phyloP scores from a whole-genome alignment of 805 yeast species.

The Pichia scutulata region DNA sequence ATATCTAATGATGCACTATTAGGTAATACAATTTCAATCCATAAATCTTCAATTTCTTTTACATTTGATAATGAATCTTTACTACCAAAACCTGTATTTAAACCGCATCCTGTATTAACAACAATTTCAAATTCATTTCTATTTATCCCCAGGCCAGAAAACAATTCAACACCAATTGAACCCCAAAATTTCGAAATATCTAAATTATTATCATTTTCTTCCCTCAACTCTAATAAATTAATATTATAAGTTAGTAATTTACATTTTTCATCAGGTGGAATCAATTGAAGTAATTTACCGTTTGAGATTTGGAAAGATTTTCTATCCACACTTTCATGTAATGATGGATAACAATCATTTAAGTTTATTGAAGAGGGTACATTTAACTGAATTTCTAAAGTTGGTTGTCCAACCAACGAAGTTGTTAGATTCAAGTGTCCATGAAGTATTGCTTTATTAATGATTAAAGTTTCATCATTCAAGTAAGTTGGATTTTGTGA shows the following conservation, averaged over 20 bases:
- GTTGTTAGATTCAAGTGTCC: constrained; percentile 62
- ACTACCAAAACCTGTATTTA: constrained; percentile 7
- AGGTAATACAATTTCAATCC: constrained; percentile 31
- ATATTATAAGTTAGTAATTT: constrained; percentile 55
- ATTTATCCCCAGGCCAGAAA: constrained; percentile 43
- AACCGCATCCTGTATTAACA: constrained; percentile 7
- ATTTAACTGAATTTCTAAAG: constrained; percentile 49
- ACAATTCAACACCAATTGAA: constrained; percentile 46
- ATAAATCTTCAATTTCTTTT: constrained; percentile 40
- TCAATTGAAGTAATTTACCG: constrained; percentile 50
- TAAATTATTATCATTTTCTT: constrained; percentile 6
- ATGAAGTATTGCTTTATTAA: constrained; percentile 41
- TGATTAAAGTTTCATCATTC: constrained; percentile 23
- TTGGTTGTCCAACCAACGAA: constrained; percentile 73
- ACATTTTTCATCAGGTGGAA: constrained; percentile 84
- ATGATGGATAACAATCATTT: constrained; percentile 24
- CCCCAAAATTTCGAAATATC: constrained; percentile 36
- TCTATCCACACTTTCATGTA: constrained; percentile 63
- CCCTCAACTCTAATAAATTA: constrained; percentile 34
- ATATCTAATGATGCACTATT: constrained; percentile 4
- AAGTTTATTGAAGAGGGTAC: constrained; percentile 36
- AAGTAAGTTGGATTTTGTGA: neutral
- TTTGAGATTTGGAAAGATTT: constrained; percentile 38
- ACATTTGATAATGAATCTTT: constrained; percentile 29
- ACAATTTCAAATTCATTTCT: constrained; percentile 55